Evolutionary conservation across 2,329 filamentous ascomycete species (phyloP).

Genomic region (Paraphaeosphaeria minitans): DNA sequence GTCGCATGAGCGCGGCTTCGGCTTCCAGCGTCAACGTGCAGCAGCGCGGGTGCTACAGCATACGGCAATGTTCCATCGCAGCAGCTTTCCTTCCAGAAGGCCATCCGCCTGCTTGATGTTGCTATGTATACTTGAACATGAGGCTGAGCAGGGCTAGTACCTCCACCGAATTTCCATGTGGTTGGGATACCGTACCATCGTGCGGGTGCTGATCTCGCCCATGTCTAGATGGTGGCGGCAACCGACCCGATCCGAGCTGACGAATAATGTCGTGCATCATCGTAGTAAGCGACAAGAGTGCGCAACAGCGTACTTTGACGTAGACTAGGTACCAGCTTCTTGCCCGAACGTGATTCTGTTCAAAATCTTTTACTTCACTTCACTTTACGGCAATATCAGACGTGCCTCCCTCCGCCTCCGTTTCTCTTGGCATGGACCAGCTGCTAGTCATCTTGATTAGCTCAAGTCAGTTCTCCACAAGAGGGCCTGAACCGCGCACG

Average conservation of each 20-base stretch:
- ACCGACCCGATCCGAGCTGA: not conserved
- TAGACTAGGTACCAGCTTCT: not conserved
- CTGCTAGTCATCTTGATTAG: too few relatives aligned
- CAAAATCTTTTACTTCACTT: too few relatives aligned
- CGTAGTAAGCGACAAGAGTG: not conserved
- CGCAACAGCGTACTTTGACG: not conserved
- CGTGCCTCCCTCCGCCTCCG: too few relatives aligned
- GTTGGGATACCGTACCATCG: not conserved
- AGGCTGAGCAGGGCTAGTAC: conserved; percentile 2
- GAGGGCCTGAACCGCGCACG: too few relatives aligned
- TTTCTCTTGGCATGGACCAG: too few relatives aligned
- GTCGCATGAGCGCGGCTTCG: not conserved
- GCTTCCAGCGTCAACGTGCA: conserved; percentile 5
- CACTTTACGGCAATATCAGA: not conserved
- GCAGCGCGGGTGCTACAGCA: conserved; percentile 9
- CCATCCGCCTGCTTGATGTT: not conserved
- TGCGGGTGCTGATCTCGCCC: conserved; percentile 2
- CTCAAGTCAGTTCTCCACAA: too few relatives aligned
- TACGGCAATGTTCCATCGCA: conserved; percentile 16
- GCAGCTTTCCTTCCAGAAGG: conserved; percentile 6
- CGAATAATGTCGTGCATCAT: not conserved
- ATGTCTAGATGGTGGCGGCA: not conserved
- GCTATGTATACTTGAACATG: not conserved
- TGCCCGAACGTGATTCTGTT: too few relatives aligned
- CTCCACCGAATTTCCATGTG: not conserved